Percentiles rank a stretch among this genome's conserved stretches.
Conservation (phyloP, 148 eudicot species). For the Cornus controversa region DNA sequence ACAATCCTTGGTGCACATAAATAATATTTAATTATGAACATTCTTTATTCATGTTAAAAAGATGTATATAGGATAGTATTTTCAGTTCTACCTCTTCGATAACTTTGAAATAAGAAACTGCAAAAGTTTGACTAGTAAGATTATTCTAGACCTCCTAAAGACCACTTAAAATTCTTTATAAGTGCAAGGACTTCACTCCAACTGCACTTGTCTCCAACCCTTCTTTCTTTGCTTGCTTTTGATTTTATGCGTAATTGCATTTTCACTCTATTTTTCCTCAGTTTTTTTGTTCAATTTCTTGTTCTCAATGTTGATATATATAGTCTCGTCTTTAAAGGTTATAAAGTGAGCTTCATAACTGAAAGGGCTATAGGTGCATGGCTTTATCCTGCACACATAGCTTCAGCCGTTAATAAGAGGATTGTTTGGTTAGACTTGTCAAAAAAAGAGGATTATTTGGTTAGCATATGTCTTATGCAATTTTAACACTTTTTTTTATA, state of each 20-base stretch:
- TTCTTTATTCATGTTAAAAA: too few relatives aligned
- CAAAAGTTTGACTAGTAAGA: background rate
- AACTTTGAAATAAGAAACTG: background rate
- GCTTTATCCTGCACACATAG: background rate
- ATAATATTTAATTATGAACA: too few relatives aligned
- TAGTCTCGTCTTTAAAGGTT: background rate
- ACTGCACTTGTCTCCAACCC: background rate
- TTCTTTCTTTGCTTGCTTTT: background rate
- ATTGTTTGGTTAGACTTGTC: too few relatives aligned
- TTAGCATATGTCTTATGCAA: background rate
- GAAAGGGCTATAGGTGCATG: background rate
- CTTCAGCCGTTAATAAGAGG: background rate
- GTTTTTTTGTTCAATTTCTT: background rate
- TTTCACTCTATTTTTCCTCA: background rate
- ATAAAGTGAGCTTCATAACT: background rate
- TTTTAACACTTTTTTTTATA: slow-evolving; percentile 2
- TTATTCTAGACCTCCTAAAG: background rate
- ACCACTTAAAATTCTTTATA: background rate
- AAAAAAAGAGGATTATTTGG: too few relatives aligned
- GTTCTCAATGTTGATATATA: background rate
- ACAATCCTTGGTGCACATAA: too few relatives aligned
- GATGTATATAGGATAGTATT: too few relatives aligned
- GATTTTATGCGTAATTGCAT: background rate
- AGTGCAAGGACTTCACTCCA: background rate
- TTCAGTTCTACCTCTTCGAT: too few relatives aligned